Evolutionary conservation across 2,329 filamentous ascomycete species (phyloP), one percentile per base, ranked within the genome.

Genomic region (Stagonosporopsis chrysanthemi): DNA sequence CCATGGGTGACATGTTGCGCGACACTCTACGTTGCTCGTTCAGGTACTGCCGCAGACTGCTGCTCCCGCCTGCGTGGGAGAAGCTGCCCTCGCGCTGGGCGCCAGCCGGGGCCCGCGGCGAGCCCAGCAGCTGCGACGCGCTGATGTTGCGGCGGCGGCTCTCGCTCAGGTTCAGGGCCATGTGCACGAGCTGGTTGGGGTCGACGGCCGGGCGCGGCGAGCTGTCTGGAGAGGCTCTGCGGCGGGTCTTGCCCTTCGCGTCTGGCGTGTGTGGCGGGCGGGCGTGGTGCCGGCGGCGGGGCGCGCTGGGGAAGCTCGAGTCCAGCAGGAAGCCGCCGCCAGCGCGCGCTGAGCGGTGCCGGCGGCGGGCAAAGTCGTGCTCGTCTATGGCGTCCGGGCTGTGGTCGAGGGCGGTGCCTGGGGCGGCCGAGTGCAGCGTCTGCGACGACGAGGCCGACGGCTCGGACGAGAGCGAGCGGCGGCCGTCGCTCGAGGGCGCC

Each of bases 141-240:
- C 85, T 75, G 79, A 86, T 60, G 81, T 90, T 77, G 83, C 83
- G 70, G 36, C 86, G 86, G 63, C 87, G 86, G 69, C 89, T 91
- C 75, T 97, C 92, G 79, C 90, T 96, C 46, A 98, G 78, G 63
- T 89, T 95, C 66, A 98, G 78, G 1, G 94, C 94, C 85, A 98
- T 90, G 69, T 92, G 92, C 39, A 98, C 92, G 62, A 98, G 96
- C 75, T 97, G 91, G 4, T 89, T 86, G 7, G 93, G 90, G 69
- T 97, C 93, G 58, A 90, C 83, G 67, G 92, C 87, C 19, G 90
- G 71, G 6, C 77, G 80, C 17, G 24, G 24, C 24, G 24, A 26
- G 28, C 28, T 31, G 19, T 58, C 58, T 22, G 67, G 56, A 1
- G 65, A 64, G 23, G 45, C 35, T 22, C 38, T 46, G 17, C 52